Evolutionary conservation across 2,329 filamentous ascomycete species (phyloP).

Genomic region (Pseudogymnoascus sp.): DNA sequence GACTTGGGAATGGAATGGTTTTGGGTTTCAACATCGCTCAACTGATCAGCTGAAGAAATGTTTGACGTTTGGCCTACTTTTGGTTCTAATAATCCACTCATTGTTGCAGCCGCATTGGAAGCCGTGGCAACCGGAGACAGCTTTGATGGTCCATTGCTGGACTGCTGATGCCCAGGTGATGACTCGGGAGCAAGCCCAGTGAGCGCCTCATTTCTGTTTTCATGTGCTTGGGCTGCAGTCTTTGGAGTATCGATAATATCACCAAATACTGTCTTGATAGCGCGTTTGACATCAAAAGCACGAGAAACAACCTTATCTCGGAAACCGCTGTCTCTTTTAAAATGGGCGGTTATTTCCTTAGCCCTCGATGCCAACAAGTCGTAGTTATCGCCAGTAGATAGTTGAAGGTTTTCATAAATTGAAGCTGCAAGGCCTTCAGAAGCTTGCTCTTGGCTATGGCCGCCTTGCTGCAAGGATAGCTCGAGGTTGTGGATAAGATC

Average conservation of each 20-base stretch:
- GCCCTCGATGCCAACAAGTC: neutral
- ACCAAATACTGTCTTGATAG: neutral
- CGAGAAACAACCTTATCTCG: neutral
- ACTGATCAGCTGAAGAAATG: neutral
- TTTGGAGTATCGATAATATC: neutral
- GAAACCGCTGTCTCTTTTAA: neutral
- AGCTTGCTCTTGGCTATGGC: neutral
- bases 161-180: neutral
- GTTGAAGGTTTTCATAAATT: neutral
- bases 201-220: neutral
- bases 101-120: neutral
- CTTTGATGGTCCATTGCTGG: neutral
- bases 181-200: neutral
- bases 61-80: slow-evolving; percentile 2
- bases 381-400: neutral
- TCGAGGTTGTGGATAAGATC: neutral
- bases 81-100: neutral
- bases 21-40: neutral
- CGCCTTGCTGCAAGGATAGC: neutral
- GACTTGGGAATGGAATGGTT: neutral
- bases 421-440: neutral
- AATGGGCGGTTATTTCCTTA: neutral
- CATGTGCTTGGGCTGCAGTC: neutral
- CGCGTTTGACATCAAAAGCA: neutral
- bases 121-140: neutral